phyloP scores from a whole-genome alignment of 73 alveolate genomes.

The Paramecium tetraurelia region DNA sequence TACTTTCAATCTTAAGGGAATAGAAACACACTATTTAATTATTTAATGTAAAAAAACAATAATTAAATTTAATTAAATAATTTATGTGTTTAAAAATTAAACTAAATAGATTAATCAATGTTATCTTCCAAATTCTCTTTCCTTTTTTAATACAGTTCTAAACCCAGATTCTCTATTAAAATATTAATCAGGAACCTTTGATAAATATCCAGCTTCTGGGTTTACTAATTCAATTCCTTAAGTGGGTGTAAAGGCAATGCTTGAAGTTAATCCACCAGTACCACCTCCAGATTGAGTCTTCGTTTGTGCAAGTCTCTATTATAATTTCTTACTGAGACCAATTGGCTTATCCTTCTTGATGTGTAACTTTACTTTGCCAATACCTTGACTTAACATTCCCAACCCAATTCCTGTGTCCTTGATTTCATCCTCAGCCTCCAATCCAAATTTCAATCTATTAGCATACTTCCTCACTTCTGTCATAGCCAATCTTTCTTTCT shows the following conservation, averaged over 20 bases:
- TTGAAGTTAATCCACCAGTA: constrained; percentile 53
- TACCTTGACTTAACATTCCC: constrained; percentile 80
- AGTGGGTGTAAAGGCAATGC: constrained; percentile 53
- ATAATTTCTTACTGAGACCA: constrained; percentile 15
- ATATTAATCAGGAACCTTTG: constrained; percentile 28
- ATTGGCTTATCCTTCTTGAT: background rate
- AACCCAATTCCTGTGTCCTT: constrained; percentile 92
- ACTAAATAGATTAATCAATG: background rate
- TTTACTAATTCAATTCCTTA: constrained; percentile 47
- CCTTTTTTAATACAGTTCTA: constrained; percentile 37
- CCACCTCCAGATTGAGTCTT: constrained; percentile 43
- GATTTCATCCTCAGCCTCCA: constrained; percentile 90
- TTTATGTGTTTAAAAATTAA: background rate
- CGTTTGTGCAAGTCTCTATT: background rate
- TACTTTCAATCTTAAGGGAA: background rate
- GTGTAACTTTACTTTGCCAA: constrained; percentile 32
- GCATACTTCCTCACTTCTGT: constrained; percentile 84
- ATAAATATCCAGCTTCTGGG: constrained; percentile 15
- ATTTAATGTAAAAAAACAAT: background rate
- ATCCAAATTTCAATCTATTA: constrained; percentile 89
- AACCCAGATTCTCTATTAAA: constrained; percentile 56
- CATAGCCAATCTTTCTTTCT: constrained; percentile 79
- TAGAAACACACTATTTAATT: background rate
- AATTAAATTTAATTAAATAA: too few relatives aligned
- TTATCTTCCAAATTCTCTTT: background rate